These are phyloP conservation scores for Myrmaecium sp. DNA, from an alignment of 2,329 filamentous ascomycete genomes.

Conservation along the genomic window DNA sequence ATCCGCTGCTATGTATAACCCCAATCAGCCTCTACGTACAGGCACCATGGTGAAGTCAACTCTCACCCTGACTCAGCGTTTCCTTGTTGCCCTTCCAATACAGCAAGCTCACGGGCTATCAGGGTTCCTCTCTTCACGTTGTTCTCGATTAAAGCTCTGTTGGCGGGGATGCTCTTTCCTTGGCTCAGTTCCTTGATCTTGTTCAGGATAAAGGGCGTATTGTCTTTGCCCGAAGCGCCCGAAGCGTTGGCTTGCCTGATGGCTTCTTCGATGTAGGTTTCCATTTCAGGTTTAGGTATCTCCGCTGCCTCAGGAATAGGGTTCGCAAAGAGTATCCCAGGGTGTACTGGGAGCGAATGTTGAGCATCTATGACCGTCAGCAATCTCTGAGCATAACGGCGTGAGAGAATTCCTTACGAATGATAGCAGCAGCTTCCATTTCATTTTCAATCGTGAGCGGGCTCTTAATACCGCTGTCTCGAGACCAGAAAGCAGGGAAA, in stretches of 20 bases:
- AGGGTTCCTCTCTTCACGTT: conserved; percentile 50
- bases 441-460: conserved; percentile 60
- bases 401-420: conserved; percentile 32
- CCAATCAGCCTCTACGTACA: conserved; percentile 15
- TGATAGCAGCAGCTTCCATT: conserved; percentile 73
- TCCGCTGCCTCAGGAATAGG: conserved; percentile 58
- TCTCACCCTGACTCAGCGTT: conserved; percentile 8
- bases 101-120: conserved; percentile 44
- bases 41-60: conserved; percentile 1
- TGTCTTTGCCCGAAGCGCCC: conserved; percentile 49
- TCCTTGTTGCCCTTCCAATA: conserved; percentile 28
- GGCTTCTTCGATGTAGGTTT: conserved; percentile 23
- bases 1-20: conserved; percentile 11
- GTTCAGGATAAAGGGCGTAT: conserved; percentile 68
- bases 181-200: conserved; percentile 67
- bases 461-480: conserved; percentile 70
- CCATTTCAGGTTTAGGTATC: conserved; percentile 41
- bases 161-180: conserved; percentile 55
- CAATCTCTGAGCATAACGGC: background rate
- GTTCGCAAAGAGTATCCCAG: conserved; percentile 77
- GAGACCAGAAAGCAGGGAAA: conserved; percentile 84
- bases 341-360: conserved; percentile 51
- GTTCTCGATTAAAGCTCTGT: conserved; percentile 49
- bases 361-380: conserved; percentile 43
- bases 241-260: conserved; percentile 18